Conservation (phyloP, 2,329 filamentous ascomycete genomes). For the Endoconidiophora polonica region DNA sequence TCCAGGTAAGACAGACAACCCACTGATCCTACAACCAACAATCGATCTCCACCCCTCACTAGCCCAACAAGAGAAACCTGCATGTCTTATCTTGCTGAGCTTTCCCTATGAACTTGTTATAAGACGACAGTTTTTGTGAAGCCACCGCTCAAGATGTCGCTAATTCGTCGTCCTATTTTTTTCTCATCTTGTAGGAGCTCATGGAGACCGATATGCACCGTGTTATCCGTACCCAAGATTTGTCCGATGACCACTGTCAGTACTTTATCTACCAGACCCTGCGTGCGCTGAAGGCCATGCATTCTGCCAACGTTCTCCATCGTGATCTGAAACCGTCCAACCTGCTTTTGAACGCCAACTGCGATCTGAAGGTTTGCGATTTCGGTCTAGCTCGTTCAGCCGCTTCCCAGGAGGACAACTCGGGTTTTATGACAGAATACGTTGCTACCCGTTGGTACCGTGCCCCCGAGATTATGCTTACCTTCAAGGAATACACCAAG, state of each 20-base stretch:
- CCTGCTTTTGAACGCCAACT: constrained; percentile 91
- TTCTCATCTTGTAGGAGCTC: constrained; percentile 47
- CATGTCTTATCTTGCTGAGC: too few species aligned
- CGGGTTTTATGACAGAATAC: constrained; percentile 99
- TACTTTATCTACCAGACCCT: constrained; percentile 99
- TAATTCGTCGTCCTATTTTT: too few species aligned
- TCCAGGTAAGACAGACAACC: constrained; percentile 49
- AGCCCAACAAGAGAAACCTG: too few species aligned
- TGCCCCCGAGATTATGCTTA: constrained; percentile 98
- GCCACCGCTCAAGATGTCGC: too few species aligned
- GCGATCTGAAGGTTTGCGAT: constrained; percentile 96
- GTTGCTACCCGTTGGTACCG: constrained; percentile 98
- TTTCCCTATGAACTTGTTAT: too few species aligned
- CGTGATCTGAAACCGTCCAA: constrained; percentile 97
- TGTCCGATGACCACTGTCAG: constrained; percentile 98
- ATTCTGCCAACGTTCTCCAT: constrained; percentile 95
- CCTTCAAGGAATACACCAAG: constrained; percentile 99
- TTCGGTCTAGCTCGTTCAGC: constrained; percentile 92
- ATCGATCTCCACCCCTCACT: neutral
- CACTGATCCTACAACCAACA: neutral
- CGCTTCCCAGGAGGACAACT: constrained; percentile 95
- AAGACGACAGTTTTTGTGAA: too few species aligned
- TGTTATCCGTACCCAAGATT: constrained; percentile 93
- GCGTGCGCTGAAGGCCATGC: constrained; percentile 95
- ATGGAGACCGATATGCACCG: constrained; percentile 99